These are phyloP conservation scores for Nemania sp. DNA, from an alignment of 2,329 filamentous ascomycete species.

Conservation along the genomic window DNA sequence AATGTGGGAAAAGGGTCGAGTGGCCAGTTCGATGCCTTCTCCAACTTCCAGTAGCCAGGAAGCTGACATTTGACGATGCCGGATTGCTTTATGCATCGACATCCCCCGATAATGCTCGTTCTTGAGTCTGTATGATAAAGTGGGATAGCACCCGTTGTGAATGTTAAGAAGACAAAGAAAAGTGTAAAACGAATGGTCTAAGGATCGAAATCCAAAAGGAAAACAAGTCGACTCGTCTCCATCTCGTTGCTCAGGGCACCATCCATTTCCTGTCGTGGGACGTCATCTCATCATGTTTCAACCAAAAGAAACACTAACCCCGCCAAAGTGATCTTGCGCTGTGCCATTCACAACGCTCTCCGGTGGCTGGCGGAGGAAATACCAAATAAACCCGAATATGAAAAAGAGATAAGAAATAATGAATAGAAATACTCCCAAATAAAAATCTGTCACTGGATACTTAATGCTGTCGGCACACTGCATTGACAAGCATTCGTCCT, in stretches of 20 bases:
- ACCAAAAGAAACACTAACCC: constrained; percentile 28
- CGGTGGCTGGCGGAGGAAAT: constrained; percentile 26
- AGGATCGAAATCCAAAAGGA: constrained; percentile 11
- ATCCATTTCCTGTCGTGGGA: constrained; percentile 39
- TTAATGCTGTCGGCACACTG: constrained; percentile 28
- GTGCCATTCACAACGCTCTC: constrained; percentile 28
- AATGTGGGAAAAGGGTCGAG: constrained; percentile 22
- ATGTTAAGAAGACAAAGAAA: not conserved
- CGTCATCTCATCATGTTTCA: constrained; percentile 37
- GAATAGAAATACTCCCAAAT: constrained; percentile 11
- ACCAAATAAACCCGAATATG: constrained; percentile 23
- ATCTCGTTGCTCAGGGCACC: constrained; percentile 13
- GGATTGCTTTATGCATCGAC: constrained; percentile 31
- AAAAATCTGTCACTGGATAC: constrained; percentile 27
- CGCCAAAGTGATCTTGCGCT: constrained; percentile 23
- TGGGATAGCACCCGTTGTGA: not conserved
- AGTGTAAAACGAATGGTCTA: constrained; percentile 22
- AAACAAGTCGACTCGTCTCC: constrained; percentile 15
- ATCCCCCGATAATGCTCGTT: constrained; percentile 32
- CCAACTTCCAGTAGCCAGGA: constrained; percentile 31
- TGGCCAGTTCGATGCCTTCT: constrained; percentile 21
- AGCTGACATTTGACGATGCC: constrained; percentile 24
- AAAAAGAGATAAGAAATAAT: constrained; percentile 21
- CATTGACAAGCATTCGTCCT: constrained; percentile 33
- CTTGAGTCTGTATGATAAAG: constrained; percentile 28